A percentile compares a stretch with the other conserved stretches of the same genome.
Evolutionary conservation across 176 grass and related monocot species (phyloP).

Genomic region (Carex pumila): DNA sequence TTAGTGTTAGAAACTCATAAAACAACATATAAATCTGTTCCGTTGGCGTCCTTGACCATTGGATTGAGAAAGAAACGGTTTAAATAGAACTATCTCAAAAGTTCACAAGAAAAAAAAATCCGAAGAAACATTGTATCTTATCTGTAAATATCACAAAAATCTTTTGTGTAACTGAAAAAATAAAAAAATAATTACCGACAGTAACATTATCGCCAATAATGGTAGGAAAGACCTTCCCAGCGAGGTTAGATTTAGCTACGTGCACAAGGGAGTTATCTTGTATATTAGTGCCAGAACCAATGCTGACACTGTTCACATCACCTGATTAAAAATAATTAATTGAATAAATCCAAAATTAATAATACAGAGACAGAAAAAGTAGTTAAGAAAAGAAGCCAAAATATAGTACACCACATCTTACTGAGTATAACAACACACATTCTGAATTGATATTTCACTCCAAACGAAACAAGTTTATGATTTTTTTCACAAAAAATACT

Average conservation of each 20-base stretch:
- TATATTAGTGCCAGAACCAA: slow-evolving; percentile 93
- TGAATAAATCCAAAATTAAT: neutral
- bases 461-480: neutral
- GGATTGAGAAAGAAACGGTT: neutral
- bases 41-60: neutral
- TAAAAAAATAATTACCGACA: slow-evolving; percentile 50
- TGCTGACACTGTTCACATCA: slow-evolving; percentile 62
- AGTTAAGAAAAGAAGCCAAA: neutral
- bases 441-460: neutral
- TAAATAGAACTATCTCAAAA: neutral
- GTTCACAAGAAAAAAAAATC: neutral
- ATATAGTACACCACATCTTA: neutral
- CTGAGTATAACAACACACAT: neutral
- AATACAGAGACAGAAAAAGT: neutral
- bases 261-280: slow-evolving; percentile 96
- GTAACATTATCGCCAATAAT: slow-evolving; percentile 89
- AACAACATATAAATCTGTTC: neutral
- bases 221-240: slow-evolving; percentile 82
- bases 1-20: neutral
- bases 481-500: neutral
- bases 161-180: neutral
- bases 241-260: slow-evolving; percentile 94
- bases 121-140: neutral
- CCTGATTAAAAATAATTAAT: slow-evolving; percentile 37
- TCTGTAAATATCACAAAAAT: slow-evolving; percentile 3